phyloP scores from a whole-genome alignment of 441 rosid species.

The Brassica hybrid region DNA sequence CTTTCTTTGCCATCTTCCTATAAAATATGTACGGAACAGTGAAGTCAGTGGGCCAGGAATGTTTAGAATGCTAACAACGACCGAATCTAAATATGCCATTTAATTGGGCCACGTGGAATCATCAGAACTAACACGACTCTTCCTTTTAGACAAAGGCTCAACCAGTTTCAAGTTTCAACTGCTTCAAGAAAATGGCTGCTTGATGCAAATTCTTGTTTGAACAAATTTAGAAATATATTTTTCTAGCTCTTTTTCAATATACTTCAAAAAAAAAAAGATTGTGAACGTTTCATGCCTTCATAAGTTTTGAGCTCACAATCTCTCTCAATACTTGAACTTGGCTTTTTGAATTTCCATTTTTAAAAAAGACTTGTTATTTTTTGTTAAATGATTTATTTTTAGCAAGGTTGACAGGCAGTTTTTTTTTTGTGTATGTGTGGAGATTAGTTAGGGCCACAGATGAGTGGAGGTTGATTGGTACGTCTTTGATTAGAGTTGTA shows the following conservation, averaged over 20 bases:
- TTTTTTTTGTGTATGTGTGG: neutral
- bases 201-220: neutral
- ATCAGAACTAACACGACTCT: neutral
- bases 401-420: neutral
- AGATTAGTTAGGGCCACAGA: neutral
- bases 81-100: neutral
- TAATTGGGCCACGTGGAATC: neutral
- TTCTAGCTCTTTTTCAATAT: too few species aligned
- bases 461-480: neutral
- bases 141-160: neutral
- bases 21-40: neutral
- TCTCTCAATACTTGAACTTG: neutral
- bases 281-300: too few species aligned
- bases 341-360: neutral
- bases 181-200: neutral
- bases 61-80: neutral
- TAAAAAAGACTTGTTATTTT: neutral
- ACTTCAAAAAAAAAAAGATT: too few species aligned
- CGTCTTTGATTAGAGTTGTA: neutral
- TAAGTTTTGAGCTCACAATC: too few species aligned
- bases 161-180: neutral
- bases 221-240: too few species aligned
- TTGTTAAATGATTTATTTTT: neutral
- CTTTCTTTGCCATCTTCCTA: neutral
- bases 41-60: neutral